These are phyloP conservation scores for Metschnikowia baotianmanensis DNA, from an alignment of 805 yeast species.

Conservation along the genomic window DNA sequence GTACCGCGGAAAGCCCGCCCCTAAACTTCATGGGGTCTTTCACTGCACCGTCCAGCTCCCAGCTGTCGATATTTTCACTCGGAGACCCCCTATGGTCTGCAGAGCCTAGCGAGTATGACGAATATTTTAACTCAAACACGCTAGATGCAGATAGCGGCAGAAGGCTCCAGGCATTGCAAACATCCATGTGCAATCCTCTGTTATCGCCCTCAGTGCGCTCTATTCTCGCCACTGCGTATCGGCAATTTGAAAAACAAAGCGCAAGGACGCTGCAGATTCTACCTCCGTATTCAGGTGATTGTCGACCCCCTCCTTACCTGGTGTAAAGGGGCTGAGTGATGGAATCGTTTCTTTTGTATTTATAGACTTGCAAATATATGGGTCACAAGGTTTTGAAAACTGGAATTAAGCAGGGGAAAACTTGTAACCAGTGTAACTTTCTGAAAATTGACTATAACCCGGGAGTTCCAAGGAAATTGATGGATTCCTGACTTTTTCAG, in stretches of 20 bases:
- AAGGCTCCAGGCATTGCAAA: slow-evolving; percentile 16
- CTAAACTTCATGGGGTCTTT: not conserved
- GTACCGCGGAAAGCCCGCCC: not conserved
- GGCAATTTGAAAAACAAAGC: slow-evolving; percentile 13
- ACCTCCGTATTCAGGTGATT: slow-evolving; percentile 16
- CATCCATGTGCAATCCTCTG: slow-evolving; percentile 14
- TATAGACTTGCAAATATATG: not conserved
- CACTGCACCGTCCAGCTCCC: slow-evolving; percentile 6
- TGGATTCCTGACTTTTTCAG: no score
- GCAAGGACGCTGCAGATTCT: slow-evolving; percentile 13
- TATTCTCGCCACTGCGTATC: slow-evolving; percentile 14
- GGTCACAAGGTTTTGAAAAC: no score
- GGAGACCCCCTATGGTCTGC: slow-evolving; percentile 4
- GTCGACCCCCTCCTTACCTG: slow-evolving; percentile 14
- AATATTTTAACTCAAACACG: slow-evolving; percentile 6
- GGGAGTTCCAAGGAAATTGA: no score
- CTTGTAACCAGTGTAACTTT: no score
- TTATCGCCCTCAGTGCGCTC: slow-evolving; percentile 14
- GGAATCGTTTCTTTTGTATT: not conserved
- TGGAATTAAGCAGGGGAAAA: no score
- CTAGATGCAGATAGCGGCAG: slow-evolving; percentile 16
- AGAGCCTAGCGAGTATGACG: slow-evolving; percentile 9
- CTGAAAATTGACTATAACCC: no score
- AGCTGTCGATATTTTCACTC: slow-evolving; percentile 5
- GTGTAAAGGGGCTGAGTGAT: not conserved